phyloP scores from a whole-genome alignment of 1,139 yeast genomes.

The Torulaspora pretoriensis region DNA sequence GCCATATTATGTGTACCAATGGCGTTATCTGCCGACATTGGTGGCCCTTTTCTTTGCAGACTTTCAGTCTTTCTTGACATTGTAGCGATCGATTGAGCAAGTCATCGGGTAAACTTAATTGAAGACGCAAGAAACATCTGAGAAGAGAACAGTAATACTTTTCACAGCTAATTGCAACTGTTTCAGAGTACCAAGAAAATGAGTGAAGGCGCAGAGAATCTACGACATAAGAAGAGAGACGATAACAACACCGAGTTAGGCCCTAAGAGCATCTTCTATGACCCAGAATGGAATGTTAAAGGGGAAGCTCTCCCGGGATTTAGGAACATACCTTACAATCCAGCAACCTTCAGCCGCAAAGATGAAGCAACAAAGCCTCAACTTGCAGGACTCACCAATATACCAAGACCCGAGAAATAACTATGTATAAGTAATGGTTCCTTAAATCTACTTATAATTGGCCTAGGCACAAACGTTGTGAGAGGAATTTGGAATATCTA shows the following conservation, averaged over 20 bases:
- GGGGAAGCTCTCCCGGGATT: slow-evolving; percentile 38
- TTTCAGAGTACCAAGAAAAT: neutral
- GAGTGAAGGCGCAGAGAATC: neutral
- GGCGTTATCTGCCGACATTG: slow-evolving; percentile 11
- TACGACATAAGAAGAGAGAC: neutral
- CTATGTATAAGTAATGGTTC: neutral
- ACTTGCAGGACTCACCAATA: slow-evolving; percentile 17
- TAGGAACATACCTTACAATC: slow-evolving; percentile 28
- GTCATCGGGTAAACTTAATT: neutral
- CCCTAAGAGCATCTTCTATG: slow-evolving; percentile 39
- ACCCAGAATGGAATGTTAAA: slow-evolving; percentile 43
- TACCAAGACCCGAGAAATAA: slow-evolving; percentile 15
- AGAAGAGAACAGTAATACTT: neutral
- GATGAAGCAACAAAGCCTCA: slow-evolving; percentile 12
- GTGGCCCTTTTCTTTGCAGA: neutral
- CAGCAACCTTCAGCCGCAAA: slow-evolving; percentile 22
- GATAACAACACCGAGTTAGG: slow-evolving; percentile 24
- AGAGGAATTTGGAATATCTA: slow-evolving; percentile 21
- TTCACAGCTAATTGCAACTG: too few species aligned
- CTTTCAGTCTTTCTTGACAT: neutral
- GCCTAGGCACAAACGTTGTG: slow-evolving; percentile 6
- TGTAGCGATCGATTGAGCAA: neutral
- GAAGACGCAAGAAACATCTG: neutral
- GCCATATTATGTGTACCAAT: slow-evolving; percentile 10
- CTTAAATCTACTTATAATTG: slow-evolving; percentile 3